These are phyloP conservation scores for Hippophae rhamnoides DNA, from an alignment of 306 rosid species.

Conservation along the genomic window DNA sequence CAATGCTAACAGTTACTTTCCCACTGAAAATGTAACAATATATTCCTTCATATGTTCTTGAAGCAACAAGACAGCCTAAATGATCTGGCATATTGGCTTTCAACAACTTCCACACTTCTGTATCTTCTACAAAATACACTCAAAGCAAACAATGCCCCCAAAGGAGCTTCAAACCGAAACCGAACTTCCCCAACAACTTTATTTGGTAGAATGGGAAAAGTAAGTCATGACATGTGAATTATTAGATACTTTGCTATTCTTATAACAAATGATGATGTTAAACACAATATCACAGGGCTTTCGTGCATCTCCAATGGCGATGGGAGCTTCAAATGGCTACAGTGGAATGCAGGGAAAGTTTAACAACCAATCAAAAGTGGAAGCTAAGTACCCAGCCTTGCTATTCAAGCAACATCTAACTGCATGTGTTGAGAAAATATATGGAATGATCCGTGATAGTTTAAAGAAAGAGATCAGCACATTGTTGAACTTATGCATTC, in stretches of 20 bases:
- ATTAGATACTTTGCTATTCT: neutral
- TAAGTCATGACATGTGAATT: slow-evolving; percentile 30
- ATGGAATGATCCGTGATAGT: slow-evolving; percentile 69
- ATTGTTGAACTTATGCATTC: slow-evolving; percentile 76
- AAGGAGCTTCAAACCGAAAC: slow-evolving; percentile 39
- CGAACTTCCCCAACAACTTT: slow-evolving; percentile 63
- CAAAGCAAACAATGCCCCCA: slow-evolving; percentile 62
- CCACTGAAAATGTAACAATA: slow-evolving; percentile 5
- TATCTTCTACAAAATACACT: slow-evolving; percentile 74
- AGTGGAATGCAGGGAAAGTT: slow-evolving; percentile 71
- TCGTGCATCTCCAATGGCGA: slow-evolving; percentile 57
- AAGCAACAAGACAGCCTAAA: slow-evolving; percentile 53
- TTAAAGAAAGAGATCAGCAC: slow-evolving; percentile 79
- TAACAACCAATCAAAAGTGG: slow-evolving; percentile 62
- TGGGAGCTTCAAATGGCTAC: slow-evolving; percentile 79
- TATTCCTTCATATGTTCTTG: slow-evolving; percentile 15
- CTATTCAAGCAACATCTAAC: slow-evolving; percentile 74
- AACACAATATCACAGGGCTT: slow-evolving; percentile 43
- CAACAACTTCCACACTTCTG: slow-evolving; percentile 72
- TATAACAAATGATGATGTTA: neutral
- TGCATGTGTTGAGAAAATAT: slow-evolving; percentile 70
- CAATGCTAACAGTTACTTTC: neutral
- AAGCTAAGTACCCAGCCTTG: slow-evolving; percentile 82
- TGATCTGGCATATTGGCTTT: slow-evolving; percentile 81
- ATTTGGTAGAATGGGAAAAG: slow-evolving; percentile 84